Conservation (phyloP, 2,329 filamentous ascomycete species). For the Neonectria sp. region DNA sequence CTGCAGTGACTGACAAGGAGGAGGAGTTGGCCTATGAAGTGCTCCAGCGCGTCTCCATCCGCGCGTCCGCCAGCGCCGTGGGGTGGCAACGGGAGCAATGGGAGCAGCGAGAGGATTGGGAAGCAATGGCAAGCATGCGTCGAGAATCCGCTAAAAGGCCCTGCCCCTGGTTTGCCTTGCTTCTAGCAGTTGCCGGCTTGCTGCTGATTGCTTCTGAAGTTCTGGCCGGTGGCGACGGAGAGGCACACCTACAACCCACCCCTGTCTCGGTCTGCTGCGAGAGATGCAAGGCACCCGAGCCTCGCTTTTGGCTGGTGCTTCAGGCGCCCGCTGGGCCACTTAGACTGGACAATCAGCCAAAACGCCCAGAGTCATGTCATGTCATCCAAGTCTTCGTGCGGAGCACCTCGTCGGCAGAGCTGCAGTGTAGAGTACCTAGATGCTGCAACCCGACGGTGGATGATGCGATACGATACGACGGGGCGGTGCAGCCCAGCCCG, state of each 20-base stretch:
- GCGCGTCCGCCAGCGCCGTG: constrained; percentile 30
- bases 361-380: constrained; percentile 24
- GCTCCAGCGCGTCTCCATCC: constrained; percentile 31
- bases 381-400: constrained; percentile 27
- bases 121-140: constrained; percentile 12
- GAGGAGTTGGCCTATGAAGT: constrained; percentile 41
- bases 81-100: constrained; percentile 12
- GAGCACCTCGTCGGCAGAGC: neutral
- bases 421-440: constrained; percentile 12
- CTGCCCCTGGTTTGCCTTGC: constrained; percentile 10
- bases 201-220: neutral
- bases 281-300: constrained; percentile 23
- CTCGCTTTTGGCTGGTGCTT: constrained; percentile 13
- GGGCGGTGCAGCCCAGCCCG: neutral
- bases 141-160: constrained; percentile 8
- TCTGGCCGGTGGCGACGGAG: constrained; percentile 4
- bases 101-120: neutral
- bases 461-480: constrained; percentile 1
- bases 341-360: constrained; percentile 2
- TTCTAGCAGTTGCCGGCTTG: constrained; percentile 5
- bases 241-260: constrained; percentile 1
- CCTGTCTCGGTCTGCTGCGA: constrained; percentile 17
- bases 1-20: neutral
- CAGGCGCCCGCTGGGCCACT: constrained; percentile 14
- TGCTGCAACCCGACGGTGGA: neutral